Evolutionary conservation across 202 grass and related monocot genomes (phyloP).

Genomic region (Panicum hallii): DNA sequence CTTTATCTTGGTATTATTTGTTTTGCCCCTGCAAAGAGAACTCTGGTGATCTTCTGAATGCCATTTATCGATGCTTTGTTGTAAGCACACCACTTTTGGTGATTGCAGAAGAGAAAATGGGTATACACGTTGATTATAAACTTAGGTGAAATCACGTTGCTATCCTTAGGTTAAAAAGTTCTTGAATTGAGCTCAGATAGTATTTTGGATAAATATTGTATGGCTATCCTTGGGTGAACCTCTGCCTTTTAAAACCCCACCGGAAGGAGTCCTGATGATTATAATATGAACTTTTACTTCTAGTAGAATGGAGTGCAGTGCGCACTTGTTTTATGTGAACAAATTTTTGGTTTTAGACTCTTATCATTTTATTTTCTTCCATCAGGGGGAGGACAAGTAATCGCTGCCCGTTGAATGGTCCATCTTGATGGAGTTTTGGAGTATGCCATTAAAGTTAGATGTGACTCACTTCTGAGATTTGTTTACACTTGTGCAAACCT

Average conservation of each 20-base stretch:
- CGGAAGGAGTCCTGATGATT: background rate
- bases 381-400: conserved; percentile 55
- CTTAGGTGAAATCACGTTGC: background rate
- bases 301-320: background rate
- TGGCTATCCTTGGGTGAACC: background rate
- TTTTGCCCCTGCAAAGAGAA: background rate
- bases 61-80: background rate
- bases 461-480: conserved; percentile 42
- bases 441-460: conserved; percentile 49
- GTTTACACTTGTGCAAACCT: conserved; percentile 40
- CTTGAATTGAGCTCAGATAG: background rate
- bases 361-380: background rate
- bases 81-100: background rate
- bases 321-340: background rate
- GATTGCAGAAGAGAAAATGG: background rate
- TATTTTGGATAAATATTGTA: background rate
- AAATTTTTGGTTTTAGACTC: background rate
- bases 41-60: background rate
- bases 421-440: conserved; percentile 54
- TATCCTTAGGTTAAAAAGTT: background rate
- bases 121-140: background rate
- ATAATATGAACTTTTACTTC: background rate
- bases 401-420: background rate
- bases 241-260: background rate
- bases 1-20: background rate